Base-by-base conservation (phyloP, 495 filamentous ascomycete genomes). In the Penicillium diatomitis region DNA sequence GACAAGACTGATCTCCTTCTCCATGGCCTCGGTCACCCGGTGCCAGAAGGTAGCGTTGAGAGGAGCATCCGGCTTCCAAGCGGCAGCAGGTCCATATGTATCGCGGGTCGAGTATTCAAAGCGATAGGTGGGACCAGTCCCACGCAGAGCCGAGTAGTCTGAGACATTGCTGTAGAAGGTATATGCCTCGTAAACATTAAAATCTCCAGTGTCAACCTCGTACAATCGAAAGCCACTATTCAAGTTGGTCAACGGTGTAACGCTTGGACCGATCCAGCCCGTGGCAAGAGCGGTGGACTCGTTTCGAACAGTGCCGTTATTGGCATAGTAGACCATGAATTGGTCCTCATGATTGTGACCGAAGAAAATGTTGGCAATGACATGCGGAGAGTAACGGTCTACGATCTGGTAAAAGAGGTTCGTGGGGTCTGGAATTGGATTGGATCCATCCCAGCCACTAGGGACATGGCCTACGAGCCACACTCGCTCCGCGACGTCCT, bases 1-100 rank as follows among this genome's bases (percentile, higher is more conserved):
- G 5, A 77, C 73, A 11, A 83, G 57, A 10, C 44, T 62, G 8
- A 60, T 47, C 47, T 82, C 69, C 10, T 44, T 57, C 61, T 80
- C 77, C 80, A 81, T 82, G 0, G 73, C 76, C 50, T 79, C 76
- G 3, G 78, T 81, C 3, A 82, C 77, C 20, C 53, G 70, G 41
- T 77, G 72, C 78, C 79, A 80, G 64, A 78, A 77, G 9, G 75
- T 79, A 0, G 73, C 76, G 51, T 81, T 77, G 28, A 82, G 59
- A 27, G 79, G 78, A 2, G 69, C 75, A 32, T 67, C 53, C 3
- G 49, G 53, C 4, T 73, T 66, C 77, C 75, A 79, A 32, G 46
- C 58, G 2, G 65, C 68, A 3, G 65, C 66, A 10, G 65, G 43
- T 4, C 72, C 73, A 42, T 81, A 81, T 5, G 71, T 67, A 6